Evolutionary conservation across 2,329 filamentous ascomycete species (phyloP).

Genomic region (Exophiala alcalophila): DNA sequence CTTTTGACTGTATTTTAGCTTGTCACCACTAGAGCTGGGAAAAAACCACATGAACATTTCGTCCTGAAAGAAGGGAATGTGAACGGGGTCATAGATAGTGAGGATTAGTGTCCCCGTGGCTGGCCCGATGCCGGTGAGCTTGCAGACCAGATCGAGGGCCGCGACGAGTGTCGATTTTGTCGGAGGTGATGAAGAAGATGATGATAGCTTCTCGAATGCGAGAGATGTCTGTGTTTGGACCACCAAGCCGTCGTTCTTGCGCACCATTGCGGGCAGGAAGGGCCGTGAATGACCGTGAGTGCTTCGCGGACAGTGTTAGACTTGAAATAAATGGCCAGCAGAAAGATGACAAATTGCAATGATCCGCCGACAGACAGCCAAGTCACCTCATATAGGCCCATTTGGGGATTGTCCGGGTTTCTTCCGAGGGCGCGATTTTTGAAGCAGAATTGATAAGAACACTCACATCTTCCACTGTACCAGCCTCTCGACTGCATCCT

Average conservation of each 20-base stretch:
- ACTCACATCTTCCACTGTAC: conserved; percentile 48
- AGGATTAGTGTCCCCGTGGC: conserved; percentile 45
- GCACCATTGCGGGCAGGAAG: conserved; percentile 41
- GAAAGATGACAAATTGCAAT: not conserved
- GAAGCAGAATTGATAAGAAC: no score
- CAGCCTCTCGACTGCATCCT: conserved; percentile 34
- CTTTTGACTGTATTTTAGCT: conserved; percentile 41
- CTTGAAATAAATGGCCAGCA: no score
- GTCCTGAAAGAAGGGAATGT: conserved; percentile 44
- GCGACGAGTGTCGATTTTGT: conserved; percentile 17
- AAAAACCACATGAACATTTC: conserved; percentile 44
- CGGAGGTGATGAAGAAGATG: not conserved
- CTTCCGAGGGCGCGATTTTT: no score
- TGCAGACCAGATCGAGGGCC: conserved; percentile 38
- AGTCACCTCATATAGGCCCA: no score
- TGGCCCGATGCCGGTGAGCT: conserved; percentile 41
- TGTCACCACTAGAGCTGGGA: conserved; percentile 32
- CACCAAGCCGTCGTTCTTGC: conserved; percentile 35
- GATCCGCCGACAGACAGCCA: not conserved
- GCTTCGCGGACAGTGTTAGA: conserved; percentile 8
- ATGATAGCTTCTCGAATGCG: conserved; percentile 6
- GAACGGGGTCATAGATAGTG: conserved; percentile 33
- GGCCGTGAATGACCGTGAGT: conserved; percentile 43
- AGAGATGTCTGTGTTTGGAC: conserved; percentile 31
- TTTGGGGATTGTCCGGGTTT: no score